Evolutionary conservation across 2,329 filamentous ascomycete species (phyloP).

Genomic region (Metarhizium robertsii): DNA sequence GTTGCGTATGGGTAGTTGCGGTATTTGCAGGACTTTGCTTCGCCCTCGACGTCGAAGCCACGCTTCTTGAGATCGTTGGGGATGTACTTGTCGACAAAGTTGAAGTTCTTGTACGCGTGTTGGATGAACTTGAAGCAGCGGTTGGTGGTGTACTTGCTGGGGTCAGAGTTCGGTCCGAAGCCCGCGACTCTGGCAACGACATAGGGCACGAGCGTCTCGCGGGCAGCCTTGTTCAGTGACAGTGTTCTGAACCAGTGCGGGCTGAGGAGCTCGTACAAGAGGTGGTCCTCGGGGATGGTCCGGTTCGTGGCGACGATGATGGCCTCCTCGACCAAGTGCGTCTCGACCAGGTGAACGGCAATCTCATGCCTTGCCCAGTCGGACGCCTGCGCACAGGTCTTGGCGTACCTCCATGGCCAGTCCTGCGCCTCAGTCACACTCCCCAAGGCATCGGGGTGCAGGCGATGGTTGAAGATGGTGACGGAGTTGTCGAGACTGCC

Average conservation of each 20-base stretch:
- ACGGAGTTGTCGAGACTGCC: constrained; percentile 32
- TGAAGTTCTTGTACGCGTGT: constrained; percentile 32
- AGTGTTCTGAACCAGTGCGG: constrained; percentile 43
- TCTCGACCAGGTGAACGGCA: constrained; percentile 33
- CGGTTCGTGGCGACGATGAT: constrained; percentile 37
- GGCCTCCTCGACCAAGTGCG: constrained; percentile 38
- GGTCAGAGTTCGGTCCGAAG: constrained; percentile 23
- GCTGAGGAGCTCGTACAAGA: constrained; percentile 31
- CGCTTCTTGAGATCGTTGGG: constrained; percentile 33
- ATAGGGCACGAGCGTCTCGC: constrained; percentile 32
- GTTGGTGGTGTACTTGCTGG: not conserved
- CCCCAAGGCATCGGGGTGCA: constrained; percentile 15
- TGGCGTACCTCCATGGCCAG: constrained; percentile 44
- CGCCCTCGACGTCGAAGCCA: constrained; percentile 28
- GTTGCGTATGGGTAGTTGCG: constrained; percentile 39
- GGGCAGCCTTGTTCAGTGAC: constrained; percentile 36
- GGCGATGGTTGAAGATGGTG: constrained; percentile 38
- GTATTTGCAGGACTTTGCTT: constrained; percentile 22
- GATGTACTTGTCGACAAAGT: constrained; percentile 34
- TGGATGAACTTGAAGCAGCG: constrained; percentile 24
- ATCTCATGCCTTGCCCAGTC: constrained; percentile 41
- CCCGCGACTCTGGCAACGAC: constrained; percentile 34
- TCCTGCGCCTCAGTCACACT: constrained; percentile 15
- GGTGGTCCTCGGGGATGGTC: constrained; percentile 29
- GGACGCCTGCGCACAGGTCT: constrained; percentile 35